Conservation (phyloP, 148 eudicot genomes). For the Vaccinium corymbosum region DNA sequence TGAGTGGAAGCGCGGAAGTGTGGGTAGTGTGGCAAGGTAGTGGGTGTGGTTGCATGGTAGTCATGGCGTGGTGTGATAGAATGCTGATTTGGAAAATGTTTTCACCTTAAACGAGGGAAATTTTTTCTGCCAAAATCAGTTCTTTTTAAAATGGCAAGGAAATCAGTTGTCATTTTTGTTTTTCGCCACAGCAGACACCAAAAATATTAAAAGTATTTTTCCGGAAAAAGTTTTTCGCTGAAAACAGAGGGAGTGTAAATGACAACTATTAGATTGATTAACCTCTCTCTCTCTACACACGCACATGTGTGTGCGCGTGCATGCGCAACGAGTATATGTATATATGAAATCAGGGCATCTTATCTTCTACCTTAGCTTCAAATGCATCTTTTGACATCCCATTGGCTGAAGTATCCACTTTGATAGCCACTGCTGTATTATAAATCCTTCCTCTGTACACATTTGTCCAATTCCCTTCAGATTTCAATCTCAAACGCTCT, state of each 20-base stretch:
- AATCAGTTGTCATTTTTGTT: not conserved
- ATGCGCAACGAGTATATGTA: not conserved
- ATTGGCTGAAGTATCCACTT: constrained; percentile 30
- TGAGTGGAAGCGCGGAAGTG: not conserved
- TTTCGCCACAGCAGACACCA: not conserved
- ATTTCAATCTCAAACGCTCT: constrained; percentile 42
- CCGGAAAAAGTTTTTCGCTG: not conserved
- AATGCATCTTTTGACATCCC: constrained; percentile 40
- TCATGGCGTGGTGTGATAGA: not conserved
- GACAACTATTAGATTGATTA: not conserved
- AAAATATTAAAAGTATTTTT: not conserved
- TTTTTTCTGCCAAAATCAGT: not conserved
- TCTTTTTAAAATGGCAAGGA: not conserved
- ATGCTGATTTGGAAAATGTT: not conserved
- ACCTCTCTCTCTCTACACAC: not conserved
- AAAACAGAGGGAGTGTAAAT: not conserved
- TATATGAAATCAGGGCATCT: not conserved
- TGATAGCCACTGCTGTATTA: constrained; percentile 43
- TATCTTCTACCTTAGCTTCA: constrained; percentile 45
- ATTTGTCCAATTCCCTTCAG: constrained; percentile 39
- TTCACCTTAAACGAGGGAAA: not conserved
- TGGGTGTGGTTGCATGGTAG: not conserved
- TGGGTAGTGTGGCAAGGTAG: not conserved
- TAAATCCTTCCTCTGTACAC: constrained; percentile 61
- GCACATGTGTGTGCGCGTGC: too few species aligned